These are phyloP conservation scores for Carex myosuroides DNA, from an alignment of 176 grass and related monocot genomes.

Conservation along the genomic window DNA sequence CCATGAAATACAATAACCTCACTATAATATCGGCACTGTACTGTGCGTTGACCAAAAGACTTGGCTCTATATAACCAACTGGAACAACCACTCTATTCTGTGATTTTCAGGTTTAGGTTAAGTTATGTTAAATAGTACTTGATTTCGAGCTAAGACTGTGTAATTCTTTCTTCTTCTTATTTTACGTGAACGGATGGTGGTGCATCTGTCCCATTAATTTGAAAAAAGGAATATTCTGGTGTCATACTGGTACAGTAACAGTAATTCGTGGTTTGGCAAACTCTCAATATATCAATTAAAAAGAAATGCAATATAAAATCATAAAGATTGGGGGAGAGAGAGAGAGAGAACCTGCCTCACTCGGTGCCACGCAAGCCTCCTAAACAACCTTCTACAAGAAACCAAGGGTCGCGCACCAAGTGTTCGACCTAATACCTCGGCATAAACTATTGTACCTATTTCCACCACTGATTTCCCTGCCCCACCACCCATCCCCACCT, in stretches of 20 bases:
- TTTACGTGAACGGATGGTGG: neutral
- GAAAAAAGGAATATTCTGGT: neutral
- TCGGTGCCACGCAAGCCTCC: conserved; percentile 73
- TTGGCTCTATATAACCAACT: neutral
- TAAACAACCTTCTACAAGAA: conserved; percentile 68
- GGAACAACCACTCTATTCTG: neutral
- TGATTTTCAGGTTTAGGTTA: neutral
- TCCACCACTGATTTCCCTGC: conserved; percentile 32
- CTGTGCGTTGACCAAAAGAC: neutral
- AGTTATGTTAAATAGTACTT: neutral
- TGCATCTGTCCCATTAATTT: neutral
- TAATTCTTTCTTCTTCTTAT: neutral
- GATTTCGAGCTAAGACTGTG: neutral
- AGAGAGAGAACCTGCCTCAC: conserved; percentile 85
- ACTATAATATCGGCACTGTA: neutral
- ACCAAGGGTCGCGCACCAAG: conserved; percentile 69
- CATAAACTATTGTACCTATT: conserved; percentile 56
- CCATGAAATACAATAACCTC: neutral
- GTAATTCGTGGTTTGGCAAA: neutral
- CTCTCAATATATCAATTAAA: neutral
- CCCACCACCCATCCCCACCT: neutral
- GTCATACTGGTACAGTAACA: neutral
- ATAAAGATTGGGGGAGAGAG: conserved; percentile 15
- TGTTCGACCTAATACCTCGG: conserved; percentile 73
- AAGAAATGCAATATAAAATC: neutral